Percentiles rank a stretch among this genome's conserved stretches.
phyloP scores from a whole-genome alignment of 2,329 filamentous ascomycete species.

The Epichloe sp. region DNA sequence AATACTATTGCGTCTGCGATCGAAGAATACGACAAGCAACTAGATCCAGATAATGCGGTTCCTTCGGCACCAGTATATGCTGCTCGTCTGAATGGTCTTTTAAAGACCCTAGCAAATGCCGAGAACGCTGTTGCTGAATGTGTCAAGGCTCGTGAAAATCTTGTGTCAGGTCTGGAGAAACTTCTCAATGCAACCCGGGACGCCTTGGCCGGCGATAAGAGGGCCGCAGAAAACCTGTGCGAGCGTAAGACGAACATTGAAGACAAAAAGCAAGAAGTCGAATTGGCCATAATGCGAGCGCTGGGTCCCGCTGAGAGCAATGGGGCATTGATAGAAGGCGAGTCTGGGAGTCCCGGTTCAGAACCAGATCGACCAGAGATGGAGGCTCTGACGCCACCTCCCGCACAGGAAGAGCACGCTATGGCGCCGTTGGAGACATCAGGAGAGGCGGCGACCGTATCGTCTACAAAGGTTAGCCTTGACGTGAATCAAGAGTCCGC shows the following conservation, averaged over 20 bases:
- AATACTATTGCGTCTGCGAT: conserved; percentile 57
- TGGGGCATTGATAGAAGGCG: conserved; percentile 32
- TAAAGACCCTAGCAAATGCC: conserved; percentile 77
- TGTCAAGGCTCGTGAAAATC: conserved; percentile 67
- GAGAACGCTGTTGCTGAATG: conserved; percentile 82
- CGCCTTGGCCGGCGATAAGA: conserved; percentile 57
- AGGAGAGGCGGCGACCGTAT: conserved; percentile 6
- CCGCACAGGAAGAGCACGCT: conserved; percentile 32
- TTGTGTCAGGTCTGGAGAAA: conserved; percentile 73
- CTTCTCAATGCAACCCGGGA: conserved; percentile 61
- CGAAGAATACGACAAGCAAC: conserved; percentile 73
- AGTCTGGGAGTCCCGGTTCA: conserved; percentile 31
- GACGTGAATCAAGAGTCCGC: conserved; percentile 28
- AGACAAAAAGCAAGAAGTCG: conserved; percentile 73
- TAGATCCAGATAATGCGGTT: conserved; percentile 51
- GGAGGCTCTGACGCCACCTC: conserved; percentile 76
- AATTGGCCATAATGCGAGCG: conserved; percentile 80
- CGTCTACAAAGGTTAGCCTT: conserved; percentile 17
- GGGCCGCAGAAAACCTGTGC: conserved; percentile 48
- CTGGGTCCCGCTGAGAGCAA: conserved; percentile 48
- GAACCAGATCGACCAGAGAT: conserved; percentile 67
- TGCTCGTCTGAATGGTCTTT: conserved; percentile 74
- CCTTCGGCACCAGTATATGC: conserved; percentile 85
- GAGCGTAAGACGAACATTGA: conserved; percentile 63
- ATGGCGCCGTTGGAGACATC: conserved; percentile 7